Percentiles rank a stretch among this genome's conserved stretches.
Evolutionary conservation across 2,329 filamentous ascomycete species (phyloP).

Genomic region (Ophiocordyceps sinensis): DNA sequence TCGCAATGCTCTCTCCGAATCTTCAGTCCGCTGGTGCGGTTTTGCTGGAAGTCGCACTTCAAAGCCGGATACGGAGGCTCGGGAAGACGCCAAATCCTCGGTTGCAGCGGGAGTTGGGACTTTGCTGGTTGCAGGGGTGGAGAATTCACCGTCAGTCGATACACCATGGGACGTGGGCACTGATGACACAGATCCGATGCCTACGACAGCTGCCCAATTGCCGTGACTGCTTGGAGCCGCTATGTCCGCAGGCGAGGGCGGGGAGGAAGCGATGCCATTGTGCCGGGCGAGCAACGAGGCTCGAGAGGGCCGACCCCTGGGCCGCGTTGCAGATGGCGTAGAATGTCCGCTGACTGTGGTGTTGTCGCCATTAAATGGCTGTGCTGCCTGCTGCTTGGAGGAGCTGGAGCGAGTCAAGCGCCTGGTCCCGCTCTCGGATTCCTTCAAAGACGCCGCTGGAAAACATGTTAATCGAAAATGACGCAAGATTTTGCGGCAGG

Average conservation of each 20-base stretch:
- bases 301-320: conserved; percentile 11
- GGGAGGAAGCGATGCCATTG: conserved; percentile 2
- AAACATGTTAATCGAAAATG: too few species aligned
- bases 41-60: conserved; percentile 15
- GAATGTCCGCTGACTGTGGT: conserved; percentile 1
- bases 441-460: conserved; percentile 7
- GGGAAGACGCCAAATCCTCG: conserved; percentile 4
- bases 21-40: conserved; percentile 5
- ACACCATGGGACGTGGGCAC: conserved; percentile 14
- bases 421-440: conserved; percentile 5
- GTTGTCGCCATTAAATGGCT: not conserved
- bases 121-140: conserved; percentile 22
- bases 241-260: conserved; percentile 1
- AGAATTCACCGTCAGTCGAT: conserved; percentile 17
- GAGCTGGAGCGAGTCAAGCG: conserved; percentile 14
- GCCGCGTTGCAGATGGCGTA: conserved; percentile 3
- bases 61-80: conserved; percentile 4
- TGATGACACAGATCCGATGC: conserved; percentile 18
- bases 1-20: conserved; percentile 15
- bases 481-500: too few species aligned
- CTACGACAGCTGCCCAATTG: conserved; percentile 5
- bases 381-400: conserved; percentile 7
- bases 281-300: conserved; percentile 6
- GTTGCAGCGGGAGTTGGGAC: conserved; percentile 18
- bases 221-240: conserved; percentile 1